Evolutionary conservation across 257 asterid species (phyloP), one percentile per base, ranked within the genome.

Genomic region (Fraxinus cuspidata): DNA sequence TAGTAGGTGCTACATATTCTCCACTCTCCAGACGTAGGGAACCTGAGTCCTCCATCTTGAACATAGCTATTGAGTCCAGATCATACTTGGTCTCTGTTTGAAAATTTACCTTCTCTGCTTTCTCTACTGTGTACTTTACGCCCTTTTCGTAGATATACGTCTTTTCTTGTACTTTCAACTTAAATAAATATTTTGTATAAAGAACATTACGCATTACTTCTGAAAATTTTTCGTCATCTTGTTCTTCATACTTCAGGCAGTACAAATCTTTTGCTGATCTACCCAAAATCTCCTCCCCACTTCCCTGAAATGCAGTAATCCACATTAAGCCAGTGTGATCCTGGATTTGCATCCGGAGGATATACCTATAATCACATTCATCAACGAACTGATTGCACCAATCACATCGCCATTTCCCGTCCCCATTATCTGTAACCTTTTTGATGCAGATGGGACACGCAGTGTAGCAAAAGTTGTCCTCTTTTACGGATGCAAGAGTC

Each of bases 271-370:
- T 90, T 32, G 99, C 98, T 60, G 99, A 70, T 6, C 82, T 37
- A 28, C 98, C 98, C 80, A 95, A 85, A 72, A 94, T 87, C 80
- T 90, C 96, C 81, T 84, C 94, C 58, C 97, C 98, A 34, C 84
- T 80, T 87, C 90, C 98, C 84, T 94, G 97, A 85, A 94, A 94
- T n/a, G 95, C 97, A 72, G 98, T 92, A 28, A 86, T 96, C 92
- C 91, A 90, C 28, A 93, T 87, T 73, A 84, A 76, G 83, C 97
- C 97, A 35, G 97, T 92, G 85, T 94, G 97, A 69, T 94, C 98
- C 88, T 92, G 97, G 84, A 94, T 94, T 85, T 91, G 90, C 81
- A 94, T 79, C 83, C 88, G 94, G 73, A 94, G 95, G 78, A 88
- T 88, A 77, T 92, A 92, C 87, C 97, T 86, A 67, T 90, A 89